A percentile compares a stretch with the other conserved stretches of the same genome.
phyloP scores from a whole-genome alignment of 2,329 filamentous ascomycete species.

The Fusarium guadeloupense region DNA sequence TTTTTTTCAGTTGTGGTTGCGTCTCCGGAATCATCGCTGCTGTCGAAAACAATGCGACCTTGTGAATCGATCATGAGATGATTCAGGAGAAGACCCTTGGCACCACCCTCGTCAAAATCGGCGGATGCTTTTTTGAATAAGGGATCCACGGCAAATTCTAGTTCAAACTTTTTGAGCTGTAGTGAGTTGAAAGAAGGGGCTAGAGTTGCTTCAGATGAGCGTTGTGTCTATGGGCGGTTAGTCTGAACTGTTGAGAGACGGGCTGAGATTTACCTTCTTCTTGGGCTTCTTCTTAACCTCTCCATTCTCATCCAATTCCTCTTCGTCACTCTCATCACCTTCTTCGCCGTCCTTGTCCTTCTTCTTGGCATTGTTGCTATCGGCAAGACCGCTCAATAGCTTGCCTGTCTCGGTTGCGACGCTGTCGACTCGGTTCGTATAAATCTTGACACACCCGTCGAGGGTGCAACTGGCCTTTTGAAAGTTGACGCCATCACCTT shows the following conservation, averaged over 20 bases:
- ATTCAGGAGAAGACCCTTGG: conserved; percentile 93
- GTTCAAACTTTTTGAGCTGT: conserved; percentile 95
- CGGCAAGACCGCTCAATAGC: conserved; percentile 89
- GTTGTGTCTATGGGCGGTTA: conserved; percentile 60
- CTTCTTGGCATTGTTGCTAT: conserved; percentile 82
- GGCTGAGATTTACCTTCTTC: conserved; percentile 70
- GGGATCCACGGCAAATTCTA: conserved; percentile 95
- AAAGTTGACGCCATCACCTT: conserved; percentile 97
- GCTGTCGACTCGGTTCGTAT: conserved; percentile 97
- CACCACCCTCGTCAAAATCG: conserved; percentile 97
- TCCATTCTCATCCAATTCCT: conserved; percentile 71
- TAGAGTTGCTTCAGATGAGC: conserved; percentile 92
- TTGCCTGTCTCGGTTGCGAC: conserved; percentile 98
- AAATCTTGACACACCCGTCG: conserved; percentile 98
- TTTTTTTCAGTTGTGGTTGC: conserved; percentile 49
- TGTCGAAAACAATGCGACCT: conserved; percentile 96
- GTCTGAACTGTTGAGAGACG: background rate
- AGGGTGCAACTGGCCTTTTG: conserved; percentile 98
- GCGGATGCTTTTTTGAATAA: conserved; percentile 99
- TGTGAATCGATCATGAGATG: conserved; percentile 94
- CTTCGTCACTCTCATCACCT: conserved; percentile 73
- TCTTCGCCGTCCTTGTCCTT: conserved; percentile 71
- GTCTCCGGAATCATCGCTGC: conserved; percentile 83
- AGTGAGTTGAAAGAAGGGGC: conserved; percentile 87
- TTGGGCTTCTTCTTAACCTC: conserved; percentile 70